phyloP scores from a whole-genome alignment of 352 stramenopile species.

The Phytophthora melonis region DNA sequence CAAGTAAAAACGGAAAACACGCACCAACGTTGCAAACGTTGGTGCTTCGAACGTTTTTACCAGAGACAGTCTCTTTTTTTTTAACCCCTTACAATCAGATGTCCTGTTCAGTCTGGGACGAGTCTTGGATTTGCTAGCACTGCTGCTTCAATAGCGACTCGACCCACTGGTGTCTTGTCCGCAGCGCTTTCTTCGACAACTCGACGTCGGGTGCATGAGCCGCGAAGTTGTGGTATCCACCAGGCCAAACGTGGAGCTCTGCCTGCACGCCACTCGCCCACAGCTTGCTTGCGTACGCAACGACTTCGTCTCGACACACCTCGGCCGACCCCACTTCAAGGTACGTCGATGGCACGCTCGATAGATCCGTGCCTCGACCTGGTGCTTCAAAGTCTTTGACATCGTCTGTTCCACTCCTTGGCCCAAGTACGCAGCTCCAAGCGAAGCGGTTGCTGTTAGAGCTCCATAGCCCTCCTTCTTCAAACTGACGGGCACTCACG shows the following conservation, averaged over 20 bases:
- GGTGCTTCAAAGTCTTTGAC: slow-evolving; percentile 32
- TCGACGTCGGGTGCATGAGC: slow-evolving; percentile 23
- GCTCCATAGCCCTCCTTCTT: slow-evolving; percentile 30
- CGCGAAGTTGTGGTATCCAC: slow-evolving; percentile 38
- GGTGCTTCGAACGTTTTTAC: too few species aligned
- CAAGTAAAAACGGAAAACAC: too few species aligned
- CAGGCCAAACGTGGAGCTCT: slow-evolving; percentile 37
- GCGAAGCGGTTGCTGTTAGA: slow-evolving; percentile 30
- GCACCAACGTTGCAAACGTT: too few species aligned
- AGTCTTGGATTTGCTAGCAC: background rate
- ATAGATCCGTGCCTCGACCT: slow-evolving; percentile 26
- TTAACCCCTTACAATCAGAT: background rate
- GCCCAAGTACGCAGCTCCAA: slow-evolving; percentile 24
- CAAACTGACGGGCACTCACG: slow-evolving; percentile 35
- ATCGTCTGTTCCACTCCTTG: slow-evolving; percentile 17
- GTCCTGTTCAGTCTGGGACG: background rate
- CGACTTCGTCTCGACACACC: slow-evolving; percentile 37
- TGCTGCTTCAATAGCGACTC: slow-evolving; percentile 23
- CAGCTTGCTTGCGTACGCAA: slow-evolving; percentile 34
- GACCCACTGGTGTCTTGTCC: slow-evolving; percentile 31
- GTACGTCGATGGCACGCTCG: slow-evolving; percentile 28
- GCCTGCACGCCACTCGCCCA: slow-evolving; percentile 30
- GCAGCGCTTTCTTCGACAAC: slow-evolving; percentile 33
- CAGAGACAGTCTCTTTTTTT: too few species aligned
- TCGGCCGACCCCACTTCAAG: slow-evolving; percentile 36